phyloP scores from a whole-genome alignment of 2,329 filamentous ascomycete species.

The Didymella glomerata region DNA sequence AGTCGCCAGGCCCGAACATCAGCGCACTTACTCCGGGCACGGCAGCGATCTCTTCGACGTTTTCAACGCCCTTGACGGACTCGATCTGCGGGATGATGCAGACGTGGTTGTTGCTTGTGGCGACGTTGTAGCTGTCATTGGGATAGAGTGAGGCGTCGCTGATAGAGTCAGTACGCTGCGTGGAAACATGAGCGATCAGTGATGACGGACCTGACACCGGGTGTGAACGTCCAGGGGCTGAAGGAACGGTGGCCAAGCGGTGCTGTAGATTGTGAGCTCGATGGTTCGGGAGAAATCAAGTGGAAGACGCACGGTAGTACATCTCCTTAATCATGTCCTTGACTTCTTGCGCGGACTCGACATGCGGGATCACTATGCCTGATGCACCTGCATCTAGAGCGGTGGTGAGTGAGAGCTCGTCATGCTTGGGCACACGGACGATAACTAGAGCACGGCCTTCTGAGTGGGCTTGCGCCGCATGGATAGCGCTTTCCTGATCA shows the following conservation, averaged over 20 bases:
- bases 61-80: conserved; percentile 37
- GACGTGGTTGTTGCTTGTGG: conserved; percentile 37
- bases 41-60: conserved; percentile 39
- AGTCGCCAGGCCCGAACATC: conserved; percentile 42
- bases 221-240: conserved; percentile 39
- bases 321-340: conserved; percentile 35
- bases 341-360: conserved; percentile 37
- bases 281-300: background rate
- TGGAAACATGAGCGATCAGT: background rate
- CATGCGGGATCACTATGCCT: conserved; percentile 37
- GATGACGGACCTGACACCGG: conserved; percentile 19
- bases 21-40: conserved; percentile 34
- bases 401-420: conserved; percentile 34
- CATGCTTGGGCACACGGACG: conserved; percentile 37
- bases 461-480: conserved; percentile 40
- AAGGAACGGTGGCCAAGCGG: conserved; percentile 37
- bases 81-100: conserved; percentile 42
- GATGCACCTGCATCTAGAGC: conserved; percentile 39
- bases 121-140: conserved; percentile 36
- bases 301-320: conserved; percentile 27
- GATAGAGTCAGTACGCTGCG: background rate
- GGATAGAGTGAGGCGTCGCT: conserved; percentile 30
- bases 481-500: conserved; percentile 30
- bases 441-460: conserved; percentile 36
- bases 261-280: conserved; percentile 3